Evolutionary conservation across 208 protist species (phyloP).

Genomic region (Porcisia deanei): DNA sequence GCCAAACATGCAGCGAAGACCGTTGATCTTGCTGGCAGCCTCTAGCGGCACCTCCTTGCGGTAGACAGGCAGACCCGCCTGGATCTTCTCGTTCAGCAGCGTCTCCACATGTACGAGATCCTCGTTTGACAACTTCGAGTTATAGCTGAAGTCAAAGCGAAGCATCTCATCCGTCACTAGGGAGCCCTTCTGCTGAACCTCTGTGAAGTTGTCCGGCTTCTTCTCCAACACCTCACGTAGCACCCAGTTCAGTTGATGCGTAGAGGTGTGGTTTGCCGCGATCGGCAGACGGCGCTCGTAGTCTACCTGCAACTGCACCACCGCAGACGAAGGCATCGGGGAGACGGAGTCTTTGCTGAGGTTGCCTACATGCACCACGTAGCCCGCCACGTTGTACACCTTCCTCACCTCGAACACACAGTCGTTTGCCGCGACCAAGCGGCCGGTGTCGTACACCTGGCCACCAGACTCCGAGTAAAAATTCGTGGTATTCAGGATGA

Average conservation of each 20-base stretch:
- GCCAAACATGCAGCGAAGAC: constrained; percentile 95
- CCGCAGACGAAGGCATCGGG: constrained; percentile 66
- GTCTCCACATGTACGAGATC: constrained; percentile 90
- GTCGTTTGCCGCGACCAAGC: constrained; percentile 74
- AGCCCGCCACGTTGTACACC: constrained; percentile 95
- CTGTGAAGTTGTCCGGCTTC: constrained; percentile 78
- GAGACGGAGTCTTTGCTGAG: constrained; percentile 64
- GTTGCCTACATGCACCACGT: constrained; percentile 96
- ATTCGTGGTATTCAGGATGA: constrained; percentile 95
- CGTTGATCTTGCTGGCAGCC: constrained; percentile 69
- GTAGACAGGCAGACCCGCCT: constrained; percentile 80
- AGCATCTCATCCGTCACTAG: constrained; percentile 92
- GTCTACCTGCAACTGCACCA: constrained; percentile 89
- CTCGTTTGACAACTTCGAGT: constrained; percentile 72
- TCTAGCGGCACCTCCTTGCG: constrained; percentile 87
- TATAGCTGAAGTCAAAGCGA: constrained; percentile 98
- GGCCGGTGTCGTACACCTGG: constrained; percentile 96
- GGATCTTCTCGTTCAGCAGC: constrained; percentile 90
- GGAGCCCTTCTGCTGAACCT: constrained; percentile 96
- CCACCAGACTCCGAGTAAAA: constrained; percentile 99
- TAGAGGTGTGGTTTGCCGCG: constrained; percentile 97
- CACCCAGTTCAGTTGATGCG: constrained; percentile 98
- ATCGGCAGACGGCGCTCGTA: constrained; percentile 80
- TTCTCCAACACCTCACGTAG: constrained; percentile 91
- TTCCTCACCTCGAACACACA: constrained; percentile 90